A percentile compares a stretch with the other conserved stretches of the same genome.
Conservation (phyloP, 768 basidiomycete genomes). For the Pisolithus tinctorius region DNA sequence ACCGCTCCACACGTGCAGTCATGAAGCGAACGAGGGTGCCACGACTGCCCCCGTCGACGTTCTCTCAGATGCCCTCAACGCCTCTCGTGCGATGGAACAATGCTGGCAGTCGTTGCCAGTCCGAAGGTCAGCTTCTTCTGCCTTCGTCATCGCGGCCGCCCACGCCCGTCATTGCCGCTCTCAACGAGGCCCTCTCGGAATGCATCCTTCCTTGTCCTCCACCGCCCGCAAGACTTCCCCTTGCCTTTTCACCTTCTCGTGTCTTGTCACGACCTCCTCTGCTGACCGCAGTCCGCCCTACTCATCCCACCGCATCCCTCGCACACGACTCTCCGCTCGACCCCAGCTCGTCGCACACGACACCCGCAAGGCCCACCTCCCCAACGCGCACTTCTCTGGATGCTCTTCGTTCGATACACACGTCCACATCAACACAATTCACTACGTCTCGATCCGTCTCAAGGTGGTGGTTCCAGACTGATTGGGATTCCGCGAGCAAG, state of each 20-base stretch:
- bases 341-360: conserved; percentile 12
- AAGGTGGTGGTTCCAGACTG: conserved; percentile 50
- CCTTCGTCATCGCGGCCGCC: conserved; percentile 21
- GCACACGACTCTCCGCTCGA: conserved; percentile 12
- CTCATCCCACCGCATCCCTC: conserved; percentile 57
- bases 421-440: conserved; percentile 21
- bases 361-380: conserved; percentile 28
- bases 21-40: conserved; percentile 8
- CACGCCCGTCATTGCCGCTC: conserved; percentile 33
- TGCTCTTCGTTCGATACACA: conserved; percentile 42
- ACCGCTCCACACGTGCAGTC: background rate
- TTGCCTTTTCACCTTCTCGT: conserved; percentile 27
- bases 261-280: conserved; percentile 42
- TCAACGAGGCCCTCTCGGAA: conserved; percentile 43
- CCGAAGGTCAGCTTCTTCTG: background rate
- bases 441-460: conserved; percentile 14
- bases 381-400: conserved; percentile 49
- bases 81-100: conserved; percentile 16
- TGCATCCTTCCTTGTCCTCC: conserved; percentile 34
- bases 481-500: conserved; percentile 29
- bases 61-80: conserved; percentile 2
- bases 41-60: conserved; percentile 9
- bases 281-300: conserved; percentile 48
- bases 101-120: background rate
- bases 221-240: conserved; percentile 36